phyloP scores from a whole-genome alignment of 495 filamentous ascomycete species.

The Xylaria grammica region DNA sequence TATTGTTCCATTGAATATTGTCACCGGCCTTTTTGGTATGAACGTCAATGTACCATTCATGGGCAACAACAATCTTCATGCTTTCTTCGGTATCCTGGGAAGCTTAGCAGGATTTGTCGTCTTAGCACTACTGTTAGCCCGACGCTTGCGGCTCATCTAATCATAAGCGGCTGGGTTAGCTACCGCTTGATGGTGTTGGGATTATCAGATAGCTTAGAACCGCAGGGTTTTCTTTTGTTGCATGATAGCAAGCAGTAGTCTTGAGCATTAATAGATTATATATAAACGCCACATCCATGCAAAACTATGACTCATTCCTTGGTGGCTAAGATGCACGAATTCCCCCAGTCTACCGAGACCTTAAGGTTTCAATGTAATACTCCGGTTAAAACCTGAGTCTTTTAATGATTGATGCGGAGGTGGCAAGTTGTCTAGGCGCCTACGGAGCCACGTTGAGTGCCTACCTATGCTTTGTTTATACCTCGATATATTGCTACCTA shows the following conservation, averaged over 20 bases:
- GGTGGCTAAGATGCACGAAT: not conserved
- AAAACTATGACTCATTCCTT: not conserved
- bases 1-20: constrained; percentile 93
- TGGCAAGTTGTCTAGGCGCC: not conserved
- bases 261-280: not conserved
- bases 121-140: constrained; percentile 47
- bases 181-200: not conserved
- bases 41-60: constrained; percentile 84
- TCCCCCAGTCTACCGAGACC: not conserved
- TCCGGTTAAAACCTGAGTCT: too few species aligned
- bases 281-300: not conserved
- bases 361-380: too few species aligned
- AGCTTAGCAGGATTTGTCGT: constrained; percentile 65
- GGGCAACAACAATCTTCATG: constrained; percentile 57
- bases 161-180: not conserved
- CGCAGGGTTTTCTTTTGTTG: constrained; percentile 2
- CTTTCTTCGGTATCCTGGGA: constrained; percentile 84
- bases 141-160: constrained; percentile 33
- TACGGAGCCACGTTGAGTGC: too few species aligned
- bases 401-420: too few species aligned
- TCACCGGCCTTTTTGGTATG: constrained; percentile 97
- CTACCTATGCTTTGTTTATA: too few species aligned
- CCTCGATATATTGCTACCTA: not conserved
- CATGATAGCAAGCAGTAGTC: constrained; percentile 5
- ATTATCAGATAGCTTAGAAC: not conserved